Evolutionary conservation across 495 filamentous ascomycete genomes (phyloP).

Genomic region (Penicillium coffeae): DNA sequence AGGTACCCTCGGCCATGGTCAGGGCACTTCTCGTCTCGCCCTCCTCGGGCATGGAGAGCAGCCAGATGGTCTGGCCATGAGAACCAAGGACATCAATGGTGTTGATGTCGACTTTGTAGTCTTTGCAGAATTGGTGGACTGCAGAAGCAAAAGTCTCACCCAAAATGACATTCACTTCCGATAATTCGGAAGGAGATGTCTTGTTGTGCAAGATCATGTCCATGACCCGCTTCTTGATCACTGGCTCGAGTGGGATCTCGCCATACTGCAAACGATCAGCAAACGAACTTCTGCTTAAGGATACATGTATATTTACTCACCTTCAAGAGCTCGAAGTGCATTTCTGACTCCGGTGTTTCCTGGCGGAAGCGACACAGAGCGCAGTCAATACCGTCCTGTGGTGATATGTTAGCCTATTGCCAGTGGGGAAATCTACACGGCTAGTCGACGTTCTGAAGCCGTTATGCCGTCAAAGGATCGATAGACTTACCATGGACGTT

Average conservation of each 20-base stretch:
- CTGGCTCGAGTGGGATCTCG: conserved; percentile 44
- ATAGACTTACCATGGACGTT: conserved; percentile 9
- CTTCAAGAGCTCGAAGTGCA: conserved; percentile 46
- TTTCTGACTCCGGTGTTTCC: conserved; percentile 42
- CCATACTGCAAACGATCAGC: conserved; percentile 23
- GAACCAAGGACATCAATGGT: conserved; percentile 53
- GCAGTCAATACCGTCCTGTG: conserved; percentile 47
- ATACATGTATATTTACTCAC: conserved; percentile 36
- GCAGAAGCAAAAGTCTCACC: conserved; percentile 51
- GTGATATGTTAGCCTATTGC: conserved; percentile 1
- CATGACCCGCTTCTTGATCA: conserved; percentile 54
- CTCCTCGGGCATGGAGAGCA: conserved; percentile 48
- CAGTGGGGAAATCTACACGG: not conserved
- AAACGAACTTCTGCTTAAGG: conserved; percentile 19
- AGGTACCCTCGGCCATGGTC: conserved; percentile 44
- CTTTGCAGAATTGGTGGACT: conserved; percentile 43
- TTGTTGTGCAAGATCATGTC: conserved; percentile 51
- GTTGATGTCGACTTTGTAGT: conserved; percentile 41
- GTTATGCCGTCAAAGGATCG: not conserved
- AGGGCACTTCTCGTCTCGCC: conserved; percentile 47
- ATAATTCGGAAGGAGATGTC: conserved; percentile 49
- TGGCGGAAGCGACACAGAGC: conserved; percentile 49
- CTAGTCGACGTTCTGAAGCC: not conserved
- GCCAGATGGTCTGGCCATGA: conserved; percentile 58
- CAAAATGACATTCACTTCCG: conserved; percentile 50